Evolutionary conservation across 306 rosid genomes (phyloP).

Genomic region (Lathyrus sativus): DNA sequence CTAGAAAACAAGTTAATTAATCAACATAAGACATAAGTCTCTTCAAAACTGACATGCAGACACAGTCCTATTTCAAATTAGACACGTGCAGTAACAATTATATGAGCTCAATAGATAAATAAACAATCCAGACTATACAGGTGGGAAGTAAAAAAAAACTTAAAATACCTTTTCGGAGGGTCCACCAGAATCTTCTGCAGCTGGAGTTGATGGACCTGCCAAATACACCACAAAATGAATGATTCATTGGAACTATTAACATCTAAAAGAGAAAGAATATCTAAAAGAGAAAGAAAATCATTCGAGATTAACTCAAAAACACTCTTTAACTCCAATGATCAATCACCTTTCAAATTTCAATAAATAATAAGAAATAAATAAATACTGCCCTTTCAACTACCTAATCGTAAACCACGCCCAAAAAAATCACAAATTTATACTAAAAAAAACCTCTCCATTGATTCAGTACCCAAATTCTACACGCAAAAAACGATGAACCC

Average conservation of each 20-base stretch:
- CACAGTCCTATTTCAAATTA: slow-evolving; percentile 12
- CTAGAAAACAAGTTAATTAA: slow-evolving; percentile 17
- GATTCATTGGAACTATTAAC: slow-evolving; percentile 25
- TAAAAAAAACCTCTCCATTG: background rate
- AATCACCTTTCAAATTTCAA: slow-evolving; percentile 2
- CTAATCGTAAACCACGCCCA: background rate
- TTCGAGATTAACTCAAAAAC: slow-evolving; percentile 13
- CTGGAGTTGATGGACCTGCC: slow-evolving; percentile 61
- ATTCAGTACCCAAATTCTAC: background rate
- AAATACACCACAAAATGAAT: slow-evolving; percentile 30
- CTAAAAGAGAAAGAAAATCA: slow-evolving; percentile 2
- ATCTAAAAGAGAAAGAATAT: no score
- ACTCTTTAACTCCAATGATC: slow-evolving; percentile 15
- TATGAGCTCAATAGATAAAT: background rate
- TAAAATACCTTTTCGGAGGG: slow-evolving; percentile 66
- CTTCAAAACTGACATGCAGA: slow-evolving; percentile 4
- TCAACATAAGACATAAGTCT: slow-evolving; percentile 11
- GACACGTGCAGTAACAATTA: background rate
- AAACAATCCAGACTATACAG: background rate
- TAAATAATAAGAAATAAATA: background rate
- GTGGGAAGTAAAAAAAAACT: background rate
- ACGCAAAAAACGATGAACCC: background rate
- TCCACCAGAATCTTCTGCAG: slow-evolving; percentile 53
- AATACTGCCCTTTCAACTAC: background rate
- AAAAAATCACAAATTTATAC: background rate